These are phyloP conservation scores for Dinochytrium kinnereticum DNA, from an alignment of 371 early-diverging fungal genomes.

Conservation along the genomic window DNA sequence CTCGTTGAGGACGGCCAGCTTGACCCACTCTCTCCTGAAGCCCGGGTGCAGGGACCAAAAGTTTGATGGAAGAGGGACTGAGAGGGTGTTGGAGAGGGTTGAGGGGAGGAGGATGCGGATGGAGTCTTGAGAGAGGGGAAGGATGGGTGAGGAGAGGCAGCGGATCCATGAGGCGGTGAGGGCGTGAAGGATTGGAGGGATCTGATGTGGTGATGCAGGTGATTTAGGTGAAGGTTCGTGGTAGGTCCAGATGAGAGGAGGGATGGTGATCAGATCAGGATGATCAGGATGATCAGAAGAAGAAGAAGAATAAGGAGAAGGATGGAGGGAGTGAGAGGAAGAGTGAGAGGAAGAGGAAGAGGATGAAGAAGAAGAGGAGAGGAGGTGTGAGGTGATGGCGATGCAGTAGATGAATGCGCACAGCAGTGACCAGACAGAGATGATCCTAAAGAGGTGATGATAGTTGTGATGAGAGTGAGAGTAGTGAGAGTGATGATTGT, in stretches of 20 bases:
- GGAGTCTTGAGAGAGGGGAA: too few species aligned
- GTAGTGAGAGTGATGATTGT: too few species aligned
- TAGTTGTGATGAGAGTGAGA: too few species aligned
- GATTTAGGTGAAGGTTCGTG: not conserved
- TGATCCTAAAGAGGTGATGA: too few species aligned
- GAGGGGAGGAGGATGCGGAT: not conserved
- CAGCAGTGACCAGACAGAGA: too few species aligned
- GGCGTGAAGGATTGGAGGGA: too few species aligned
- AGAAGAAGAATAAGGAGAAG: not conserved
- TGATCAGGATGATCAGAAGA: not conserved
- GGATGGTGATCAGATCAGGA: not conserved
- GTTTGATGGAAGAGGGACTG: not conserved
- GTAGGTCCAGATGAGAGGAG: not conserved
- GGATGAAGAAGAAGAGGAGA: too few species aligned
- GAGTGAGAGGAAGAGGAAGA: not conserved
- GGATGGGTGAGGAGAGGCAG: too few species aligned
- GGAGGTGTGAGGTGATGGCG: too few species aligned
- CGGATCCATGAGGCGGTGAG: too few species aligned
- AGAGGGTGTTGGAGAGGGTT: not conserved
- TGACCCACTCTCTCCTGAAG: not conserved
- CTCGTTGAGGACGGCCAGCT: not conserved
- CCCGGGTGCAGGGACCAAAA: not conserved
- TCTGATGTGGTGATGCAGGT: not conserved
- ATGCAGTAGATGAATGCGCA: too few species aligned
- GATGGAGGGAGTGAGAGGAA: not conserved